phyloP scores from a whole-genome alignment of 805 yeast species.

The Alloascoidea africana region DNA sequence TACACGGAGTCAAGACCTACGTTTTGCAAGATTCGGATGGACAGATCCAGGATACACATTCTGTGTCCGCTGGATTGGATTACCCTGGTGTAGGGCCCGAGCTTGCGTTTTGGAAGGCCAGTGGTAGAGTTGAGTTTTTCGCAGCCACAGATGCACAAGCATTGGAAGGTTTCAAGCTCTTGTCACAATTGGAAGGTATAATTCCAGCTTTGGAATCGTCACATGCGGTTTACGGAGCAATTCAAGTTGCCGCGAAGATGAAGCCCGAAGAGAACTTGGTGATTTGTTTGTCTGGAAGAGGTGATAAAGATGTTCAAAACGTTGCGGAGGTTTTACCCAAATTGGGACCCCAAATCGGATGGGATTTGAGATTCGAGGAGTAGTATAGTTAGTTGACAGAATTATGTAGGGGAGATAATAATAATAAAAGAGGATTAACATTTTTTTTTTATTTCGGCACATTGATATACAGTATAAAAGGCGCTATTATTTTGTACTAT shows the following conservation, averaged over 20 bases:
- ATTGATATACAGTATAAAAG: no score
- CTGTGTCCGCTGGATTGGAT: conserved; percentile 96
- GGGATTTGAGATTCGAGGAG: conserved; percentile 87
- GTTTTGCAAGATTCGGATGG: conserved; percentile 88
- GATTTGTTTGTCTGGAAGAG: conserved; percentile 93
- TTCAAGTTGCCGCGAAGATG: conserved; percentile 77
- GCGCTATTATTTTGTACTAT: no score
- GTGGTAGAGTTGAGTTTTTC: conserved; percentile 80
- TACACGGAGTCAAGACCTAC: conserved; percentile 94
- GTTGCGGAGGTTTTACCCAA: conserved; percentile 90
- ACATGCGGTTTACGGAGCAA: conserved; percentile 89
- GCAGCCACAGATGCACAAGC: conserved; percentile 97
- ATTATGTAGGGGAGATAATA: no score
- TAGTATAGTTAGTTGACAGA: no score
- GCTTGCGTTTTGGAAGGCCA: conserved; percentile 85
- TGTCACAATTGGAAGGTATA: conserved; percentile 92
- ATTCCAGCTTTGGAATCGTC: conserved; percentile 97
- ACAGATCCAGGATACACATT: conserved; percentile 94
- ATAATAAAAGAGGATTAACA: no score
- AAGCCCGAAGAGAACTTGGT: conserved; percentile 65
- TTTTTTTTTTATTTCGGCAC: no score
- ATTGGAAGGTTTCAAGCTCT: conserved; percentile 70
- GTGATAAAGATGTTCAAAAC: conserved; percentile 96
- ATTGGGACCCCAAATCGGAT: conserved; percentile 81
- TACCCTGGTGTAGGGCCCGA: conserved; percentile 99